Evolutionary conservation across 345 rosid species (phyloP), one percentile per base, ranked within the genome.

Genomic region (Aegle marmelos): DNA sequence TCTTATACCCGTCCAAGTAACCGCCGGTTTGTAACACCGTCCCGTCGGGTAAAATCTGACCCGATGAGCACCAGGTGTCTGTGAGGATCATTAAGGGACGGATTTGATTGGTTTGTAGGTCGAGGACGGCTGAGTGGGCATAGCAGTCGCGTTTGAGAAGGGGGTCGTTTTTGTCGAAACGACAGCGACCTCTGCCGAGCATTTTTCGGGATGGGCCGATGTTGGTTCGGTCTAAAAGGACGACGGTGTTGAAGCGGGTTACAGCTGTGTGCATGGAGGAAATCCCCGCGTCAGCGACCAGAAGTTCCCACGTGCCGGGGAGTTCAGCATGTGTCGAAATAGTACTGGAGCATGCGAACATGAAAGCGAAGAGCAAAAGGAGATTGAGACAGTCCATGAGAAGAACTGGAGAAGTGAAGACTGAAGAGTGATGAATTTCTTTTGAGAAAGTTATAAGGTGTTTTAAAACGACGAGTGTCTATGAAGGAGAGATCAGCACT

Each of bases 191-290:
- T 45, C 67, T 81, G 13, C 76, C 90, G 22, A 91, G 89, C 82
- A 84, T 56, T 78, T 85, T 91, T 45, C 91, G 89, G 1, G 90
- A 86, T 0, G 98, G 98, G 33, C 98, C 98, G 73, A 87, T 92
- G 89, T 94, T 85, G 30, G 98, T 93, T 64, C 98, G 86, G 83
- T 95, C 98, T 24, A 95, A 83, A 78, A 95, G 93, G 66, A 95
- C 81, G 39, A 93, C 98, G 58, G 97, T 93, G 91, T 95, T 95
- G 90, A 95, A 95, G 76, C 98, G 94, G 2, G 98, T 95, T 19
- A 95, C 97, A 33, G 92, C 93, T 34, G 98, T 91, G 91, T 95
- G 98, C 98, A 95, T 95, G 75, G 98, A 93, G 76, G 98, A 86
- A 70, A 95, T 83, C 22, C 98, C 98, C 30, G 95, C 98, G 79